Evolutionary conservation across 495 filamentous ascomycete species (phyloP), one percentile per base, ranked within the genome.

Genomic region (Hypoxylon subgilvum): DNA sequence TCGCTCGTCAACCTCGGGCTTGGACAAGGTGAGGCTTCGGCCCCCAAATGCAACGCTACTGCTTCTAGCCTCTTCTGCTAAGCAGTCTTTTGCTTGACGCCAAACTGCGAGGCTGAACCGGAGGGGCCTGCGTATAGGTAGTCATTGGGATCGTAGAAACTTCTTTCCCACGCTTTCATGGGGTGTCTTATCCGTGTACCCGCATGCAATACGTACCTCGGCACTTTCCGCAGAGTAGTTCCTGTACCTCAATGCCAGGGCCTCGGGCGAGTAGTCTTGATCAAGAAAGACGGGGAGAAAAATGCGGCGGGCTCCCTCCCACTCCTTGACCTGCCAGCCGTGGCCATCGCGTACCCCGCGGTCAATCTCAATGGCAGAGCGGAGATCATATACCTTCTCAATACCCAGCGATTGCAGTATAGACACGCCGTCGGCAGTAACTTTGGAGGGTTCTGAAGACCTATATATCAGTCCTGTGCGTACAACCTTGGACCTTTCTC

Each of bases 311-410:
- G 79, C 76, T 0, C 79, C 83, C 19, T 70, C 74, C 78, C 75
- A 80, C 39, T 79, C 76, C 21, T 59, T 61, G 17, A 66, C 6
- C 49, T 54, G 28, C 43, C 65, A 70, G 70, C 71, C 31, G 63
- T 62, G 43, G 40, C 63, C 56, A 30, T 65, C 16, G 38, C 57
- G 57, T 23, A 73, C 2, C 63, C 68, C 27, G 10, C 65, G 67
- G 50, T 80, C 71, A 16, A 80, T 72, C 57, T 87, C 80, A 18
- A 70, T 57, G 1, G 71, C 59, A 1, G 85, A 86, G 28, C 89
- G 84, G 6, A 91, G 73, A 67, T 91, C 86, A 57, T 82, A 89
- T 31, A 90, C 78, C 23, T 79, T 76, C 12, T 73, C 79, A 57
- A 91, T 82, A 4, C 79, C 77, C 7, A 90, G 69, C 4, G 65